Evolutionary conservation across 805 yeast genomes (phyloP).

Genomic region (Suhomyces prunicola): DNA sequence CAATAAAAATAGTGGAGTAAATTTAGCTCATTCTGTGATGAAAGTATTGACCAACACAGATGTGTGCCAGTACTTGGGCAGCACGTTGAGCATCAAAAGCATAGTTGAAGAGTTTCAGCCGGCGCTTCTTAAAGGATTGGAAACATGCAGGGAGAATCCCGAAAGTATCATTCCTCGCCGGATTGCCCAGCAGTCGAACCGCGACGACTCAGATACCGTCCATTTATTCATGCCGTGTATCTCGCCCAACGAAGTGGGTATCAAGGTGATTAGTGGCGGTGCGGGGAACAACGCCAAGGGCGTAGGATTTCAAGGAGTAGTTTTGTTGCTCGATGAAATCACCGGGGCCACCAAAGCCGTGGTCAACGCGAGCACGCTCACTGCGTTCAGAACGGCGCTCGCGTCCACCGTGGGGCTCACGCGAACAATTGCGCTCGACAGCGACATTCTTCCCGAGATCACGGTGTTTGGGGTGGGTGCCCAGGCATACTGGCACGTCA

Average conservation of each 20-base stretch:
- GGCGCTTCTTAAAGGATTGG: slow-evolving; percentile 35
- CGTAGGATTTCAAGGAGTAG: slow-evolving; percentile 58
- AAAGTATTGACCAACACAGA: slow-evolving; percentile 30
- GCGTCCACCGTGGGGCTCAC: slow-evolving; percentile 49
- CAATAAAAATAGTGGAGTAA: not conserved
- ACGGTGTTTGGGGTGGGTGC: slow-evolving; percentile 59
- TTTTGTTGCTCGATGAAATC: slow-evolving; percentile 46
- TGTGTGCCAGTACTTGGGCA: slow-evolving; percentile 25
- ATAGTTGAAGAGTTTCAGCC: slow-evolving; percentile 33
- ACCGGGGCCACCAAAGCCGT: slow-evolving; percentile 53
- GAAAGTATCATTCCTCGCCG: slow-evolving; percentile 50
- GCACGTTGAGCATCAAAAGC: slow-evolving; percentile 18
- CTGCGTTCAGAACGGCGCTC: slow-evolving; percentile 68
- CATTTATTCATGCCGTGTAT: slow-evolving; percentile 69
- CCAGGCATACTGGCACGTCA: slow-evolving; percentile 65
- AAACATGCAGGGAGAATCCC: slow-evolving; percentile 41
- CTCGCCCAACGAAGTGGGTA: slow-evolving; percentile 49
- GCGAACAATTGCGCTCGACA: slow-evolving; percentile 20
- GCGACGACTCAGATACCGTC: slow-evolving; percentile 32
- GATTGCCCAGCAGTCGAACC: slow-evolving; percentile 42
- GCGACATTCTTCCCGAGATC: slow-evolving; percentile 24
- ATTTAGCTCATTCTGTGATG: slow-evolving; percentile 14
- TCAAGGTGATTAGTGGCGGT: slow-evolving; percentile 60
- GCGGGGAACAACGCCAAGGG: slow-evolving; percentile 26
- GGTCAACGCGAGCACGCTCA: slow-evolving; percentile 54